A percentile compares a stretch with the other conserved stretches of the same genome.
Evolutionary conservation across 768 basidiomycete genomes (phyloP).

Genomic region (Kwoniella europaea): DNA sequence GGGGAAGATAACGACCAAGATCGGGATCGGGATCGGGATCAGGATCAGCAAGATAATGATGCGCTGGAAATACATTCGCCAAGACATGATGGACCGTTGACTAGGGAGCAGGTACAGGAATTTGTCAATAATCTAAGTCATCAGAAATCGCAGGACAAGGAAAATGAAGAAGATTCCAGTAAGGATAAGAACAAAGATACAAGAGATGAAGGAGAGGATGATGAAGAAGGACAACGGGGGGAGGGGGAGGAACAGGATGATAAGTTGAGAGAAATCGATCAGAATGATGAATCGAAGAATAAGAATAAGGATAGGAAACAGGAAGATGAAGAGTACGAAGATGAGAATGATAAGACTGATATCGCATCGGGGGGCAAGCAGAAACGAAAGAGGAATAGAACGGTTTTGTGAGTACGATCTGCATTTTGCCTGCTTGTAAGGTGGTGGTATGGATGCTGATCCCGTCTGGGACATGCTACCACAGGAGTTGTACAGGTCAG

Average conservation of each 20-base stretch:
- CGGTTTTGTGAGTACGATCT: conserved; percentile 39
- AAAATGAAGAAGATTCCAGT: conserved; percentile 2
- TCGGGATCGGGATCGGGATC: background rate
- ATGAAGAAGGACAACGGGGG: background rate
- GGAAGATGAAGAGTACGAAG: conserved; percentile 21
- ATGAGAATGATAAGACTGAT: conserved; percentile 15
- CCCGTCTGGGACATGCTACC: no score
- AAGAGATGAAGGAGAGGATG: conserved; percentile 7
- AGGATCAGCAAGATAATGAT: conserved; percentile 7
- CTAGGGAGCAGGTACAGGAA: conserved; percentile 38
- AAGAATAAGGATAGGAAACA: background rate
- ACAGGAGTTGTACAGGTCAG: conserved; percentile 53
- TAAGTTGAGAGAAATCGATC: conserved; percentile 13
- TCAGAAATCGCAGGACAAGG: conserved; percentile 7
- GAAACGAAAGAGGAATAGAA: conserved; percentile 50
- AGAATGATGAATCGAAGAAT: conserved; percentile 1
- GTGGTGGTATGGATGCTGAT: no score
- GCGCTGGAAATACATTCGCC: conserved; percentile 14
- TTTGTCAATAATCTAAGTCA: conserved; percentile 26
- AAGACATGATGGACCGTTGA: conserved; percentile 24
- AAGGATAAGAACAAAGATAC: conserved; percentile 1
- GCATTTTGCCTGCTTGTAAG: no score
- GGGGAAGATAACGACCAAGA: background rate
- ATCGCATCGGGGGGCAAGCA: conserved; percentile 27
- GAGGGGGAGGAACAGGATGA: conserved; percentile 4